Evolutionary conservation across 306 rosid species (phyloP), one percentile per base, ranked within the genome.

Genomic region (Casuarina equisetifolia): DNA sequence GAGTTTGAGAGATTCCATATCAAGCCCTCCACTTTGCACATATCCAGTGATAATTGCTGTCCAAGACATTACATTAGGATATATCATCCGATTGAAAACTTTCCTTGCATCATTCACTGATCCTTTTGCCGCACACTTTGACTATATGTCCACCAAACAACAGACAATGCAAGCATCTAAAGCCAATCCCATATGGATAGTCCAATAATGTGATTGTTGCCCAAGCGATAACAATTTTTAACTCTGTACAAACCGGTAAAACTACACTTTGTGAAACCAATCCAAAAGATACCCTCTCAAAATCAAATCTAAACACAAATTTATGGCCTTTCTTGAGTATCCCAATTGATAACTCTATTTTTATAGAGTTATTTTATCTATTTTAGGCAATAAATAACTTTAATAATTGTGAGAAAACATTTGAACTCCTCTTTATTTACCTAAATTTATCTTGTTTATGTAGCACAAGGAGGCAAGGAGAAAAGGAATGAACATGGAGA

Each of bases 61-160:
- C 94, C 94, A 90, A 39, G 90, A 86, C 86, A 88, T 70, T 71
- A 88, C 90, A 83, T 83, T 88, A 75, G 73, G 88, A 51, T 74
- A 70, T 3, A 70, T 50, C 82, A 86, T 88, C 6, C 77, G 69
- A 79, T 88, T 45, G 68, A 86, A 90, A 2, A 86, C 80, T 76
- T 62, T 84, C 70, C 90, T 84, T 39, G 89, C 70, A 59, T 76
- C 72, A 44, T 74, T 80, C 35, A 86, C 39, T 0, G 84, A 76
- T 44, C 84, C 91, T 55, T 79, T 75, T 48, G 62, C 77, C 1
- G 72, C 45, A 77, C 87, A 90, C 82, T 90, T 88, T 6, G 87
- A 86, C 80, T 86, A 88, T 92, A 90, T 63, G 67, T 90, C 84
- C 20, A 90, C 85, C 79, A 90, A 79, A 80, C 88, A 82, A 73